These are phyloP conservation scores for Trichomonas tenax DNA, from an alignment of 208 protist genomes.

Conservation along the genomic window DNA sequence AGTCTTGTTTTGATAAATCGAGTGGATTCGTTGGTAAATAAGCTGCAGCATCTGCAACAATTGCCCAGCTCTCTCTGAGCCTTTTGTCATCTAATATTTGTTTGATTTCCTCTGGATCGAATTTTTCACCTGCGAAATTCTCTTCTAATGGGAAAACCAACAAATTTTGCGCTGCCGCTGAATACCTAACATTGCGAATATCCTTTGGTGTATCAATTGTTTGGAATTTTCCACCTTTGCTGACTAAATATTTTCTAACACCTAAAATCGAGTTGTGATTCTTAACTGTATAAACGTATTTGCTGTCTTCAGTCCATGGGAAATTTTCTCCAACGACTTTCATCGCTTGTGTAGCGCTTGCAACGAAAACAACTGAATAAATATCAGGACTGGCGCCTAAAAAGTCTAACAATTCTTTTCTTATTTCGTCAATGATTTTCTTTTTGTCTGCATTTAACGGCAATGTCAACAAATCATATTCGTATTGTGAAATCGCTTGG, in stretches of 20 bases:
- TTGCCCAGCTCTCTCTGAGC: neutral
- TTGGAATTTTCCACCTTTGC: neutral
- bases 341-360: conserved; percentile 24
- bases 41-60: conserved; percentile 20
- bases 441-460: neutral
- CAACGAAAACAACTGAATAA: conserved; percentile 24
- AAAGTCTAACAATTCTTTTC: neutral
- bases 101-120: neutral
- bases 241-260: neutral
- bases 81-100: neutral
- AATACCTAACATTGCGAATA: neutral
- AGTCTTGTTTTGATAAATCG: neutral
- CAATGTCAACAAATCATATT: neutral
- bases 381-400: neutral
- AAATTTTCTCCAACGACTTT: conserved; percentile 20
- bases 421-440: neutral
- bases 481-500: neutral
- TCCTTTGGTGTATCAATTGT: neutral
- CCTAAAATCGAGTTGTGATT: conserved; percentile 29
- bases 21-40: conserved; percentile 23
- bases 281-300: neutral
- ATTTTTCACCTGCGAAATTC: conserved; percentile 23
- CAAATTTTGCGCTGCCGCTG: neutral
- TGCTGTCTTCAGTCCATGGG: neutral
- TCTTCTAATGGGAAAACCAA: conserved; percentile 25